Evolutionary conservation across 2,329 filamentous ascomycete species (phyloP), one percentile per base, ranked within the genome.

Genomic region (Cercospora citrullina): DNA sequence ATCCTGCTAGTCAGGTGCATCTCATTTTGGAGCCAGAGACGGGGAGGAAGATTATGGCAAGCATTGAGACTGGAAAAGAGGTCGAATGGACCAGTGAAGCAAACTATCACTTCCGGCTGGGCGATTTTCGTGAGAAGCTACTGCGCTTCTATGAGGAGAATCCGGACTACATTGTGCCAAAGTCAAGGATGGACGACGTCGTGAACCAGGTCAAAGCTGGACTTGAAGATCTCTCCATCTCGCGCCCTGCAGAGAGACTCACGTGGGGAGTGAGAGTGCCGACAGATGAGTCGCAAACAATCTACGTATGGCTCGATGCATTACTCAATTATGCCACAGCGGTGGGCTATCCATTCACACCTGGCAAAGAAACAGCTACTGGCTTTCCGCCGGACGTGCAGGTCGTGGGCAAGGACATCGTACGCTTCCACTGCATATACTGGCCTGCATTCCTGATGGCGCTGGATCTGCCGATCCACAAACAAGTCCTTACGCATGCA

Each of bases 241-340:
- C 94, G 2, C 86, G 96, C 30, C 95, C 95, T 0, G 83, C 86
- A 3, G 87, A 90, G 64, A 87, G 95, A 59, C 80, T 98, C 48
- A 86, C 83, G 26, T 99, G 95, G 95, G 95, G 95, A 3, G 91
- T 99, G 66, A 89, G 85, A 6, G 95, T 97, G 28, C 95, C 95
- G 0, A 90, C 89, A 63, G 95, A 99, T 75, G 82, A 87, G 0
- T 87, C 84, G 18, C 95, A 98, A 80, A 98, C 94, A 2, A 94
- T 99, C 67, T 99, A 99, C 76, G 96, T 99, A 33, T 99, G 95
- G 95, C 86, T 99, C 0, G 96, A 99, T 80, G 95, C 95, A 1
- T 86, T 99, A 31, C 86, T 98, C 75, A 99, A 97, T 79, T 99
- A 99, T 78, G 81, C 95, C 62, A 97, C 94, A 16, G 92, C 90